Percentiles rank a stretch among this genome's conserved stretches.
Conservation (phyloP, 176 grass and related monocot genomes). For the Pontederia crassipes region DNA sequence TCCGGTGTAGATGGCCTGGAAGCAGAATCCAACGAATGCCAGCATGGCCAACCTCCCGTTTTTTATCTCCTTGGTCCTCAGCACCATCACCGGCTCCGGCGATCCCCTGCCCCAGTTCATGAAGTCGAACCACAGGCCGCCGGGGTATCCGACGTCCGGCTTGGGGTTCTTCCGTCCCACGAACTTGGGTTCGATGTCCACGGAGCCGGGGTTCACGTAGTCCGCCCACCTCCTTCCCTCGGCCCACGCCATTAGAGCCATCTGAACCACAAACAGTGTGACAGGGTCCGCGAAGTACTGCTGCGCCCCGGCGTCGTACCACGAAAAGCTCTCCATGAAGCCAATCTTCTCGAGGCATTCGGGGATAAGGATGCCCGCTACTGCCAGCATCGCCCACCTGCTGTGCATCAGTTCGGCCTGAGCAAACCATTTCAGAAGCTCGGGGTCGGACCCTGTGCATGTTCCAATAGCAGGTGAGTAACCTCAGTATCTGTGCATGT, state of each 20-base stretch:
- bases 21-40: conserved; percentile 80
- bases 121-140: conserved; percentile 83
- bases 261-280: conserved; percentile 65
- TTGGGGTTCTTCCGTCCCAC: conserved; percentile 55
- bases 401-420: conserved; percentile 85
- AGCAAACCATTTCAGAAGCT: conserved; percentile 61
- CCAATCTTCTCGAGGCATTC: conserved; percentile 38
- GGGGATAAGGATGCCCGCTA: conserved; percentile 55
- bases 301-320: conserved; percentile 57
- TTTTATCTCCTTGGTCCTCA: conserved; percentile 97
- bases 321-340: conserved; percentile 62
- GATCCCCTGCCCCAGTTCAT: conserved; percentile 81
- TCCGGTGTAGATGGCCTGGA: conserved; percentile 82
- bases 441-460: conserved; percentile 56
- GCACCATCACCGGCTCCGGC: conserved; percentile 86
- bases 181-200: conserved; percentile 53
- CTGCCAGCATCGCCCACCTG: conserved; percentile 90
- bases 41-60: conserved; percentile 91
- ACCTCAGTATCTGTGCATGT: too few species aligned
- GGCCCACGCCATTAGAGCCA: conserved; percentile 87
- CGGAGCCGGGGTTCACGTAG: conserved; percentile 50
- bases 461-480: background rate
- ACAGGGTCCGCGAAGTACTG: conserved; percentile 67
- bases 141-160: conserved; percentile 77
- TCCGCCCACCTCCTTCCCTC: conserved; percentile 91